Conservation (phyloP, 768 basidiomycete species). For the Leccinum barrowsii region DNA sequence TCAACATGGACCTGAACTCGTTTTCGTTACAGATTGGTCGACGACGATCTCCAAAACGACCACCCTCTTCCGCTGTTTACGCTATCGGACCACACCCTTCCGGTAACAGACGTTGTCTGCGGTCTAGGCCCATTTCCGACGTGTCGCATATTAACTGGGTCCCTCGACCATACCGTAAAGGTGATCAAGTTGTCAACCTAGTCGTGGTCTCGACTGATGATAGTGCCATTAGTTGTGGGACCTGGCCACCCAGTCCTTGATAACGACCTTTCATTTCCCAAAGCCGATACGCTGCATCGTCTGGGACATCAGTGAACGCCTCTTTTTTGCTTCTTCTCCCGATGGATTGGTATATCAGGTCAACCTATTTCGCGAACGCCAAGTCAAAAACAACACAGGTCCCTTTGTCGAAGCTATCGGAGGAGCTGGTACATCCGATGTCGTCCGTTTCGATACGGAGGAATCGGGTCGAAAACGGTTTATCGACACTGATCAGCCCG, state of each 20-base stretch:
- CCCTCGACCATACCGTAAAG: conserved; percentile 89
- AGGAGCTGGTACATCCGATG: conserved; percentile 65
- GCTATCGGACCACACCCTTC: conserved; percentile 89
- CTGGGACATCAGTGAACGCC: conserved; percentile 82
- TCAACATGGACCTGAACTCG: conserved; percentile 8
- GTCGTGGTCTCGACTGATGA: conserved; percentile 12
- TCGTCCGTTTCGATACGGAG: conserved; percentile 64
- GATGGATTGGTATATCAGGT: conserved; percentile 77
- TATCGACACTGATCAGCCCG: conserved; percentile 67
- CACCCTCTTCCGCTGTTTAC: conserved; percentile 74
- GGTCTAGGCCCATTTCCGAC: conserved; percentile 78
- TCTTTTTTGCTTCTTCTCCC: conserved; percentile 81
- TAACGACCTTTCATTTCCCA: conserved; percentile 88
- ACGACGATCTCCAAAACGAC: conserved; percentile 71
- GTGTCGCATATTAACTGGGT: conserved; percentile 75
- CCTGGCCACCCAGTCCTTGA: conserved; percentile 63
- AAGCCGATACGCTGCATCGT: conserved; percentile 64
- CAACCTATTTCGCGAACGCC: conserved; percentile 67
- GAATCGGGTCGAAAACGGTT: conserved; percentile 51
- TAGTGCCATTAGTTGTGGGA: conserved; percentile 68
- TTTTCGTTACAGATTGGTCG: conserved; percentile 54
- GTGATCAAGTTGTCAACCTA: conserved; percentile 37
- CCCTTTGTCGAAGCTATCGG: conserved; percentile 66
- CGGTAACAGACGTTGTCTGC: conserved; percentile 76
- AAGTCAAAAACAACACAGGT: conserved; percentile 46